Percentiles rank a stretch among this genome's conserved stretches.
Conservation (phyloP, 2,329 filamentous ascomycete species). For the Zymoseptoria tritici region DNA sequence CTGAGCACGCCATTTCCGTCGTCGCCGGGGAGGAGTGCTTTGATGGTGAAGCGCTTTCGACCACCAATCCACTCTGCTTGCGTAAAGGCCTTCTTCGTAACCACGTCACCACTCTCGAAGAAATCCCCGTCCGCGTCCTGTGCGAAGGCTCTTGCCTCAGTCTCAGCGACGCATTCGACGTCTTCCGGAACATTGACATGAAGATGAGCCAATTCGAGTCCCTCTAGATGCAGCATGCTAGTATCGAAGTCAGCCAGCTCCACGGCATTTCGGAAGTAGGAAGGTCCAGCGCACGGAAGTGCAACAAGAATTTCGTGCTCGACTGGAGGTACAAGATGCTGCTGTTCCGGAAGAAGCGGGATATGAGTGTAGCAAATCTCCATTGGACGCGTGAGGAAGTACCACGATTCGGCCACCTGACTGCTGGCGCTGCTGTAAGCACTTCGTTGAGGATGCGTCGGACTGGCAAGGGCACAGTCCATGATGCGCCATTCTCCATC, state of each 20-base stretch:
- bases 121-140: conserved; percentile 82
- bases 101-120: conserved; percentile 82
- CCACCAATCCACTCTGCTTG: conserved; percentile 88
- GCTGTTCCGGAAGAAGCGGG: conserved; percentile 76
- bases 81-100: conserved; percentile 78
- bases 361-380: conserved; percentile 96
- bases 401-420: conserved; percentile 75
- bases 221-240: conserved; percentile 74
- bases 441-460: conserved; percentile 74
- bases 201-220: conserved; percentile 86
- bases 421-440: conserved; percentile 67
- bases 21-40: conserved; percentile 83
- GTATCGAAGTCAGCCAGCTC: conserved; percentile 88
- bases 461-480: conserved; percentile 85
- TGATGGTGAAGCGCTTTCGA: conserved; percentile 85
- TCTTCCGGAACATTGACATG: conserved; percentile 82
- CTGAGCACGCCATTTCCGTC: conserved; percentile 84
- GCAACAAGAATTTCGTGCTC: conserved; percentile 79
- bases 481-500: conserved; percentile 96
- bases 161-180: conserved; percentile 85
- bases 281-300: conserved; percentile 75
- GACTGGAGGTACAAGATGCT: conserved; percentile 86
- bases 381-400: conserved; percentile 81
- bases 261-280: conserved; percentile 76
- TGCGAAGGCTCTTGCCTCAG: conserved; percentile 74